Conservation (phyloP, 805 yeast genomes). For the Zygotorulaspora chibaensis region DNA sequence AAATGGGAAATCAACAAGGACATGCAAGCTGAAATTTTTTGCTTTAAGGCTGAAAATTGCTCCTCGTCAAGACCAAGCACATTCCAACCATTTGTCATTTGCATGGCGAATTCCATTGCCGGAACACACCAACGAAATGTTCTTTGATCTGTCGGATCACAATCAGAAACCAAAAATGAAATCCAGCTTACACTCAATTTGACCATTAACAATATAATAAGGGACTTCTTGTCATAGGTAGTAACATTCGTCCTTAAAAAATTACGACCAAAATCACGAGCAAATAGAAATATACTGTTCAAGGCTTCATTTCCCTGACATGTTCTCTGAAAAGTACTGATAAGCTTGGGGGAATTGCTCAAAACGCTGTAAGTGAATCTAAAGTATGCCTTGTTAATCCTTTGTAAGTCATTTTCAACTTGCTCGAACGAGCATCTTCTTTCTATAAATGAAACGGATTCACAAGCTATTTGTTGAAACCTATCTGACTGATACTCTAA, state of each 20-base stretch:
- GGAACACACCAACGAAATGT: constrained; percentile 96
- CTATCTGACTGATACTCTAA: constrained; percentile 52
- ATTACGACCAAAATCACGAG: constrained; percentile 76
- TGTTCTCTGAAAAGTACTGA: constrained; percentile 51
- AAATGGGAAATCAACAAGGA: constrained; percentile 89
- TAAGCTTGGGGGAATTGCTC: constrained; percentile 50
- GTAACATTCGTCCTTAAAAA: constrained; percentile 62
- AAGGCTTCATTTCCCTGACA: constrained; percentile 71
- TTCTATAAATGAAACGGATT: constrained; percentile 51
- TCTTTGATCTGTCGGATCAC: constrained; percentile 84
- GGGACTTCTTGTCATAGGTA: constrained; percentile 50
- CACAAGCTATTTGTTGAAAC: constrained; percentile 56
- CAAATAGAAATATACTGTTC: constrained; percentile 68
- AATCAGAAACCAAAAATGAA: constrained; percentile 87
- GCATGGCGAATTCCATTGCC: constrained; percentile 95
- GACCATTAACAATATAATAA: constrained; percentile 66
- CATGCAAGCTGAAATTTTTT: constrained; percentile 91
- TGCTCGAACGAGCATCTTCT: constrained; percentile 65
- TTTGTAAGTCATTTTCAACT: constrained; percentile 68
- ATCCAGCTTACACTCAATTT: constrained; percentile 86
- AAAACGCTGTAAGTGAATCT: constrained; percentile 62
- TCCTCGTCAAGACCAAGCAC: constrained; percentile 74
- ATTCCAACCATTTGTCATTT: constrained; percentile 85
- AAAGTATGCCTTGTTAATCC: constrained; percentile 62
- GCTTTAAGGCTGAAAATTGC: constrained; percentile 65